These are phyloP conservation scores for Crucihimalaya himalaica DNA, from an alignment of 345 rosid species.

Conservation along the genomic window DNA sequence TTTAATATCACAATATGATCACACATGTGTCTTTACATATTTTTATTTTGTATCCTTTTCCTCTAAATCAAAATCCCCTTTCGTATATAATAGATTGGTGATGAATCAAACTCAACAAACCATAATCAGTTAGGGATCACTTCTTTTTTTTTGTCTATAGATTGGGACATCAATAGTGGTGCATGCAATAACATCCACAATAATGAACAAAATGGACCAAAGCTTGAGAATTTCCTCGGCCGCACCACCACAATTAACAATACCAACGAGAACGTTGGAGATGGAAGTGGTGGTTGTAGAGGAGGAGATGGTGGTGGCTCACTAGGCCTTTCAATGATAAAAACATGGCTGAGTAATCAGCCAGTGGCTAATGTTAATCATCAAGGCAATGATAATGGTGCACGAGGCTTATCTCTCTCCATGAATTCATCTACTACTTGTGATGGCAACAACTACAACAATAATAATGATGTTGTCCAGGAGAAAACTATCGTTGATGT, in stretches of 20 bases:
- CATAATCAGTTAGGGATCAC: neutral
- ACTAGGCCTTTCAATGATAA: conserved; percentile 78
- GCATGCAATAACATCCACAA: conserved; percentile 47
- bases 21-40: neutral
- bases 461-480: conserved; percentile 32
- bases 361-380: conserved; percentile 44
- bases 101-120: neutral
- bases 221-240: conserved; percentile 82
- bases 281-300: conserved; percentile 15
- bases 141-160: conserved; percentile 39
- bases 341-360: conserved; percentile 77
- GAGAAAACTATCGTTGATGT: conserved; percentile 35
- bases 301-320: conserved; percentile 39
- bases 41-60: neutral
- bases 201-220: conserved; percentile 51
- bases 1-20: neutral
- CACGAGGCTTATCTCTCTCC: conserved; percentile 67
- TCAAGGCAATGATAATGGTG: conserved; percentile 37
- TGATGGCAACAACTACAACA: conserved; percentile 27
- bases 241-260: conserved; percentile 44
- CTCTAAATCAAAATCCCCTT: neutral
- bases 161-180: conserved; percentile 63
- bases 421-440: conserved; percentile 49
- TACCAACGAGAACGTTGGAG: conserved; percentile 30
- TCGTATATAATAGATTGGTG: neutral